Percentiles rank a stretch among this genome's conserved stretches.
Conservation (phyloP, 2,329 filamentous ascomycete genomes). For the Fusarium continuum region DNA sequence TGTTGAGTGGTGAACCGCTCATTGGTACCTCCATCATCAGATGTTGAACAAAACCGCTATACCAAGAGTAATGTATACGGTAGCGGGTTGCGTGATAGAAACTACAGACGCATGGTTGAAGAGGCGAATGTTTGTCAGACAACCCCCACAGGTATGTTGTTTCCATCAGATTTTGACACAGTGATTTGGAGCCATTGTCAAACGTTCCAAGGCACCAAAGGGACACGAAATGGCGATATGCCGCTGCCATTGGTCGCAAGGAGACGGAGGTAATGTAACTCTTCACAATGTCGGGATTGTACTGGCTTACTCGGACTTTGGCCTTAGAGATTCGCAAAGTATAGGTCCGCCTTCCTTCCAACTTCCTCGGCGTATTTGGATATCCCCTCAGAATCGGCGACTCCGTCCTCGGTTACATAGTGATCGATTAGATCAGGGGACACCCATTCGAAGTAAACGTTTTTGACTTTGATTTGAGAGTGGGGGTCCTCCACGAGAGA, state of each 20-base stretch:
- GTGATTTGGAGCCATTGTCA: conserved; percentile 10
- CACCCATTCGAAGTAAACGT: conserved; percentile 71
- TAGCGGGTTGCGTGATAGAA: background rate
- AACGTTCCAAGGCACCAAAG: conserved; percentile 7
- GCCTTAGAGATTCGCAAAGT: conserved; percentile 53
- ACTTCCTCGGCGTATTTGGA: conserved; percentile 50
- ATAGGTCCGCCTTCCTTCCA: conserved; percentile 48
- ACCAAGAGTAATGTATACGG: background rate
- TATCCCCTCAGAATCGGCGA: conserved; percentile 53
- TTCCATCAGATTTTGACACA: conserved; percentile 14
- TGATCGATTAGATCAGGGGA: conserved; percentile 59
- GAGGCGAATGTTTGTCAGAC: conserved; percentile 24
- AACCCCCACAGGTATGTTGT: conserved; percentile 19
- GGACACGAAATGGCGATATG: background rate
- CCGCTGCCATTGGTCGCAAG: conserved; percentile 12
- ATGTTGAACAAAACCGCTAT: background rate
- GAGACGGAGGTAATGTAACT: conserved; percentile 11
- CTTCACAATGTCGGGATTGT: conserved; percentile 7
- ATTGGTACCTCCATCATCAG: background rate
- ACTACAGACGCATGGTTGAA: background rate
- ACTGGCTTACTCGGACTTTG: conserved; percentile 9
- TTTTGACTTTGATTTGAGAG: conserved; percentile 51
- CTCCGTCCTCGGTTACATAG: conserved; percentile 65
- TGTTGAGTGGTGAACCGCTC: background rate
- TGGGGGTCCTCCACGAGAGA: background rate